Base-by-base conservation (phyloP, 2,329 filamentous ascomycete genomes). In the Fusarium pseudograminearum region DNA sequence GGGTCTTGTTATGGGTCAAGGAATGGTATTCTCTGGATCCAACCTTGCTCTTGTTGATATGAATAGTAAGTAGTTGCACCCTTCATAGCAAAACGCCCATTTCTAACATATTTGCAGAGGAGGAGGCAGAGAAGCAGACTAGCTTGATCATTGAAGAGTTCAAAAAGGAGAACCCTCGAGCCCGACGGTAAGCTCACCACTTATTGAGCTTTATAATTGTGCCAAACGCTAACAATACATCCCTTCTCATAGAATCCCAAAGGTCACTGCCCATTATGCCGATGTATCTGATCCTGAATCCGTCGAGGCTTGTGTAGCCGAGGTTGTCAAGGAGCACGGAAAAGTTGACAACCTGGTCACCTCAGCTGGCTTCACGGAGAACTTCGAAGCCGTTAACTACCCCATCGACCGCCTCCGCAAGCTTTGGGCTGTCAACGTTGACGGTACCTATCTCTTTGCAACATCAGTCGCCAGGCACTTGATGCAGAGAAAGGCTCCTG, bases 291-390 rank as follows among this genome's bases (percentile, higher is more conserved):
- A 92, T 74, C 91, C 91, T 24, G 87, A 90, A 50, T 95, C 93
- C 9, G 94, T 98, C 67, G 90, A 92, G 61, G 80, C 84, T 33
- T 91, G 91, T 73, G 86, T 98, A 71, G 83, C 85, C 38, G 91
- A 93, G 65, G 87, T 81, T 34, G 67, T 80, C 38, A 67, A 75
- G 48, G 72, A 76, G 30, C 94, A 97, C 78, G 90, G 91, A 80
- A 91, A 92, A 80, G 93, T 98, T 73, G 94, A 97, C 82, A 91
- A 93, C 80, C 87, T 98, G 28, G 94, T 98, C 74, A 98, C 95
- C 28, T 97, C 93, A n/a, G 95, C 95, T 51, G 95, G 95, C 46
- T 97, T 98, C 83, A 96, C 93, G 16, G 95, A 98, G 84, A 98
- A 98, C 84, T 97, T 94, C 77, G 91, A 97, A 75, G 95, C 95